Base-by-base conservation (phyloP, 2,329 filamentous ascomycete genomes). In the Alternaria dauci region DNA sequence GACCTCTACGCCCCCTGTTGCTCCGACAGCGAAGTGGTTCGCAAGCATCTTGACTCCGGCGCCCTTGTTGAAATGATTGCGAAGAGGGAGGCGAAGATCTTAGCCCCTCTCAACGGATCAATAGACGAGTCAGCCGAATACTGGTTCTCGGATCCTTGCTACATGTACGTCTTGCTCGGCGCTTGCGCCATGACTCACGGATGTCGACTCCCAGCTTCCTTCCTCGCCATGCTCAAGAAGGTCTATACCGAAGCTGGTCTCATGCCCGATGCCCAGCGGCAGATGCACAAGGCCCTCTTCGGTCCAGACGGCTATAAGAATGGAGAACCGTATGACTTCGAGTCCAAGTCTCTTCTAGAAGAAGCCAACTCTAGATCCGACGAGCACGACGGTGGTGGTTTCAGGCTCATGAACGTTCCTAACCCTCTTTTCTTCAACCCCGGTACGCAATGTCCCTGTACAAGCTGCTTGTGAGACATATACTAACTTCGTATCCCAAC, bases 121-220 rank as follows among this genome's bases (percentile, higher is more conserved):
- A 26, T 7, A 26, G 26, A 26, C 4, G 26, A 26, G 26, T 4
- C 26, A 7, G 7, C 7, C 4, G 26, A 26, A 26, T 7, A 26
- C 26, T 26, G 42, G n/a, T 38, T 52, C 34, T 28, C 32, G 4
- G 60, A 69, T 42, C 65, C 65, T 16, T 69, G 63, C 48, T 69
- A 70, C 54, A 30, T 26, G 6, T 68, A 67, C 52, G 58, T 71
- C 16, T 42, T 72, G 1, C 65, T 71, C 30, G 63, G 62, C 25
- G 65, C 68, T 5, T 71, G 69, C 23, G 62, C 65, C 11, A 70
- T 71, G 63, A 63, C 59, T 0, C 67, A 65, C 18, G 67, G 63
- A 26, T 69, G 68, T 36, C 48, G 55, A 6, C 59, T 71, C 26
- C 67, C 63, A 0, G 43, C 55, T 3, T 4, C 57, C 0, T 67